Evolutionary conservation across 2,329 filamentous ascomycete genomes (phyloP), one percentile per base, ranked within the genome.

Genomic region (Beauveria asiatica): DNA sequence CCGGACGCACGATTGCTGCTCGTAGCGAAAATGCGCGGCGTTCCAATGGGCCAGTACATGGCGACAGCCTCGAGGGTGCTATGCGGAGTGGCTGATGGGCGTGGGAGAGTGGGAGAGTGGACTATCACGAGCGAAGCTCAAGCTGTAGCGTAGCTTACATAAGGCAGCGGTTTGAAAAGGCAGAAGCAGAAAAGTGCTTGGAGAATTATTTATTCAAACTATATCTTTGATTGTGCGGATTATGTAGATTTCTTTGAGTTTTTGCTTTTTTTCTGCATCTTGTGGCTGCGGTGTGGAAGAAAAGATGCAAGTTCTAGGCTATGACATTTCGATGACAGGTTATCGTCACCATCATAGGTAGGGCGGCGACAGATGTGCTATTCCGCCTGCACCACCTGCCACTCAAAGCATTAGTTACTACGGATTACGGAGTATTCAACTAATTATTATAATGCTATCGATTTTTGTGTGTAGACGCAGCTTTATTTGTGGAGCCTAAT

Each of bases 21-120:
- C 67, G 88, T 88, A 70, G 89, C 87, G 78, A 90, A 93, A 73
- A 92, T 86, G 73, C 87, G 86, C 70, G 90, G 89, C 72, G 89
- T 89, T 74, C 89, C 90, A 74, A 92, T 84, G 70, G 90, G 90
- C 90, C 90, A 95, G 82, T 95, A 95, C 90, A 94, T 95, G 80
- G 77, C 79, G 70, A 61, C 63, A 62, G 41, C 48, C 49, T 60
- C 57, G 27, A 49, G 19, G 42, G 49, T 54, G 57, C 57, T 60
- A 54, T 52, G 48, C 51, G 56, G 45, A 53, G 57, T 37, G 19
- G 33, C 25, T 17, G 30, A 41, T 52, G 4, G 48, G 49, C 41
- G 23, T 44, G 11, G n/a, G 19, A 45, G 17, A 27, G 39, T 56
- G 41, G 53, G 11, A n/a, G n/a, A n/a, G n/a, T 42, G 33, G 5